These are phyloP conservation scores for Diospyros kaki DNA, from an alignment of 148 eudicot species.

Conservation along the genomic window DNA sequence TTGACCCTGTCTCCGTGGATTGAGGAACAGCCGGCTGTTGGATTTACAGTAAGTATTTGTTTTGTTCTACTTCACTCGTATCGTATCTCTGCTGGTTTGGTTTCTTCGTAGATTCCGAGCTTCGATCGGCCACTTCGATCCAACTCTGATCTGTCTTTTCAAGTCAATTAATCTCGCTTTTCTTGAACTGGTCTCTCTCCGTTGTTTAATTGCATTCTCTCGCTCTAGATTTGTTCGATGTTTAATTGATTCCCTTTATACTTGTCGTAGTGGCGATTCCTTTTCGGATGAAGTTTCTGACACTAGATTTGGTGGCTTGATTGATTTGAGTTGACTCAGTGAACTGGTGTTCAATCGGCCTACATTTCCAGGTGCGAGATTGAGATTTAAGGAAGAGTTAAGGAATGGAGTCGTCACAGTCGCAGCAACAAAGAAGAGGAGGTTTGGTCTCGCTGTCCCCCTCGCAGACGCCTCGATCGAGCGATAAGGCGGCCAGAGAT, in stretches of 20 bases:
- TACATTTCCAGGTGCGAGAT: background rate
- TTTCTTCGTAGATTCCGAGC: background rate
- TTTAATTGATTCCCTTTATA: constrained; percentile 9
- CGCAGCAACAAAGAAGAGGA: constrained; percentile 44
- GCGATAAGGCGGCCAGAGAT: constrained; percentile 76
- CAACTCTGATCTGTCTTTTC: constrained; percentile 10
- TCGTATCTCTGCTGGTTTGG: background rate
- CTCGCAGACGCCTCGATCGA: constrained; percentile 71
- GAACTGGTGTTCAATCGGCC: background rate
- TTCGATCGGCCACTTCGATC: constrained; percentile 18
- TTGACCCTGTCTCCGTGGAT: background rate
- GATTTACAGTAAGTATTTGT: background rate
- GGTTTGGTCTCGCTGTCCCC: constrained; percentile 61
- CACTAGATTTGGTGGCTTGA: background rate
- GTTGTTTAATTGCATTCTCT: background rate
- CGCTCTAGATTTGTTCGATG: background rate
- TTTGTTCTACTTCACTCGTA: background rate
- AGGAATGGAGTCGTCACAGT: constrained; percentile 29
- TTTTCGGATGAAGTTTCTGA: constrained; percentile 1
- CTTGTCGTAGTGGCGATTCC: background rate
- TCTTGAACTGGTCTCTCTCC: background rate
- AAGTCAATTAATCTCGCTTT: background rate
- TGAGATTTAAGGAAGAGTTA: constrained; percentile 15
- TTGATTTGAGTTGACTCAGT: constrained; percentile 9
- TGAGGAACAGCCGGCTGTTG: constrained; percentile 12